Evolutionary conservation across 169 alveolate genomes (phyloP).

Genomic region (Plasmodium vivax): DNA sequence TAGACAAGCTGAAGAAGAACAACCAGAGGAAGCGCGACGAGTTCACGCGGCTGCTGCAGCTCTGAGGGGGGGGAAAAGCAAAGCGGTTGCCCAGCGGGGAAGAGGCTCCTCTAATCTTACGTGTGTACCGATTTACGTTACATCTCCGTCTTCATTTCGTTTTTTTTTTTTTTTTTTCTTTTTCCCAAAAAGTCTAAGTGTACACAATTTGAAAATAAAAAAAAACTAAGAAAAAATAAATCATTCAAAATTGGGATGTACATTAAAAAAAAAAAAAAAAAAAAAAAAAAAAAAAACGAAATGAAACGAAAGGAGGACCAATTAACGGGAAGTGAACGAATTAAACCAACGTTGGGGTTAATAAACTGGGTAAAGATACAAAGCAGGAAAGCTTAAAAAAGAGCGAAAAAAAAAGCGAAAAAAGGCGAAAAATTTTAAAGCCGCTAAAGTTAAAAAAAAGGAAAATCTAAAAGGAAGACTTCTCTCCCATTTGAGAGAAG

Average conservation of each 20-base stretch:
- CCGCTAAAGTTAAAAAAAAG: neutral
- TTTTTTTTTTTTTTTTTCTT: slow-evolving; percentile 4
- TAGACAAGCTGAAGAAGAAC: slow-evolving; percentile 65
- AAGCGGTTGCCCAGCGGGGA: neutral
- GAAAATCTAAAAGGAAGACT: neutral
- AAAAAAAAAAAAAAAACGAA: neutral
- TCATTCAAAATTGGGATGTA: neutral
- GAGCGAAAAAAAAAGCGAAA: neutral
- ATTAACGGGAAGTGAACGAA: neutral
- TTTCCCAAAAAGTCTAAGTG: neutral
- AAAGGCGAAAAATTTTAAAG: neutral
- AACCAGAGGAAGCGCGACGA: slow-evolving; percentile 65
- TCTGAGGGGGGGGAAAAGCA: slow-evolving; percentile 5
- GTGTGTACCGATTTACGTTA: neutral
- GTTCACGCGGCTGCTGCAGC: slow-evolving; percentile 53
- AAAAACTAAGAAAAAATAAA: neutral
- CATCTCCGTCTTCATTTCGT: neutral
- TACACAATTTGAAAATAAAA: neutral
- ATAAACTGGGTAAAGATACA: neutral
- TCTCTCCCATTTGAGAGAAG: neutral
- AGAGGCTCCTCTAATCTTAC: neutral
- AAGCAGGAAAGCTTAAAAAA: neutral
- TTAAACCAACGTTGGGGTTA: neutral
- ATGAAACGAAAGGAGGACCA: neutral
- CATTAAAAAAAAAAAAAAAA: slow-evolving; percentile 14